phyloP scores from a whole-genome alignment of 441 rosid species.

The Erodium moschatum region DNA sequence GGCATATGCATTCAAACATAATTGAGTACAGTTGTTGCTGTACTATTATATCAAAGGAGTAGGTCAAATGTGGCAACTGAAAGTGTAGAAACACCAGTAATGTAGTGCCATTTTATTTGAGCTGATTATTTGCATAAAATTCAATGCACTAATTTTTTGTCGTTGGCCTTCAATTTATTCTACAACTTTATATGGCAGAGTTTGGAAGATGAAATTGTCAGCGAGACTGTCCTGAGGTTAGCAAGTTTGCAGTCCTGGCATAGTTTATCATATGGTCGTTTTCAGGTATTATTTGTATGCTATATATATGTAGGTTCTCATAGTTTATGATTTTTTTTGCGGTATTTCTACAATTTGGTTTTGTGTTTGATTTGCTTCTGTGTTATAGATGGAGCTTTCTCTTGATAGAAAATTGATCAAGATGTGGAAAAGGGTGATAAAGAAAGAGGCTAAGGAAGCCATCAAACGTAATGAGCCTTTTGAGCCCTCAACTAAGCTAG shows the following conservation, averaged over 20 bases:
- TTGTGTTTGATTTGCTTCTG: conserved; percentile 19
- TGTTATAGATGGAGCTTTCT: conserved; percentile 80
- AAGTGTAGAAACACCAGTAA: not conserved
- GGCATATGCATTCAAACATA: not conserved
- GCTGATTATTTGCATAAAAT: not conserved
- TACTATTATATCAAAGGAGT: not conserved
- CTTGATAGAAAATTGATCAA: conserved; percentile 67
- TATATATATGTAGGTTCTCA: conserved; percentile 7
- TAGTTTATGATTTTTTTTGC: not conserved
- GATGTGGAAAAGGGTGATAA: conserved; percentile 83
- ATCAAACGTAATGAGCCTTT: conserved; percentile 41
- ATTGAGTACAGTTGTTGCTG: not conserved
- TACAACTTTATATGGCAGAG: conserved; percentile 49
- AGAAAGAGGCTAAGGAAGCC: conserved; percentile 67
- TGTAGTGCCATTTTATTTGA: conserved; percentile 7
- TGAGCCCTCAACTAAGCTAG: conserved; percentile 53
- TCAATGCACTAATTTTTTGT: not conserved
- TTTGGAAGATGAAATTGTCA: conserved; percentile 89
- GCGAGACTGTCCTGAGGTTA: conserved; percentile 68
- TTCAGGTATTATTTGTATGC: conserved; percentile 48
- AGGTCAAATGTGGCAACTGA: not conserved
- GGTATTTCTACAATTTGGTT: conserved; percentile 13
- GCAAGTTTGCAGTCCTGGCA: conserved; percentile 86
- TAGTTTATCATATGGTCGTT: conserved; percentile 87
- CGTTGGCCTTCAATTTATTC: not conserved